Percentiles rank a stretch among this genome's conserved stretches.
Conservation (phyloP, 2,329 filamentous ascomycete species). For the Colletotrichum tanaceti region DNA sequence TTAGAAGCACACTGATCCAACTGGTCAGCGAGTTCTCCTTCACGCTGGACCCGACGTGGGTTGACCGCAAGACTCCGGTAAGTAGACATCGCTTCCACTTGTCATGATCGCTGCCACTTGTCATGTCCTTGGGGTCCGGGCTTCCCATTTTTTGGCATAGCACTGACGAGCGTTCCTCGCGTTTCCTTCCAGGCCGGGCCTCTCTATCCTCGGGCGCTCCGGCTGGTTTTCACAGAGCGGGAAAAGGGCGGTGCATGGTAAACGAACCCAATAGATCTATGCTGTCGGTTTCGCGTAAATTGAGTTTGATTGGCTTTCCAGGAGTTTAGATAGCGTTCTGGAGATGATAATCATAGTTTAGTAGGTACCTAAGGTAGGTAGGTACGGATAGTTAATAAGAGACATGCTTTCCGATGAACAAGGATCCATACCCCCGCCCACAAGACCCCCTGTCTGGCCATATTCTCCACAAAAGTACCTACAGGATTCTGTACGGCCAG, state of each 20-base stretch:
- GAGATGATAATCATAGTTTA: constrained; percentile 9
- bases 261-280: neutral
- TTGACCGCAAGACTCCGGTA: constrained; percentile 50
- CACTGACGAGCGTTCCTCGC: constrained; percentile 14
- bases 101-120: neutral
- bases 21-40: constrained; percentile 47
- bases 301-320: constrained; percentile 5
- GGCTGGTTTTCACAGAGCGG: constrained; percentile 30
- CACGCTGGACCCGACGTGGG: constrained; percentile 49
- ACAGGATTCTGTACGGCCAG: neutral
- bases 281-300: constrained; percentile 20
- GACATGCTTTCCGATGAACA: constrained; percentile 2
- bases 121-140: neutral
- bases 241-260: neutral
- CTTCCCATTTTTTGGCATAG: neutral
- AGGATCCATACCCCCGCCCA: neutral
- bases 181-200: constrained; percentile 31
- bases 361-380: too few species aligned
- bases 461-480: constrained; percentile 2
- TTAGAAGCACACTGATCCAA: constrained; percentile 50
- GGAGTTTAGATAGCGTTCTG: constrained; percentile 21
- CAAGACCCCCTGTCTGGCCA: neutral
- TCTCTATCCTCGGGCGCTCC: constrained; percentile 32
- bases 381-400: neutral
- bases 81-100: constrained; percentile 20